Evolutionary conservation across 257 asterid species (phyloP), one percentile per base, ranked within the genome.

Genomic region (Plantago elongata): DNA sequence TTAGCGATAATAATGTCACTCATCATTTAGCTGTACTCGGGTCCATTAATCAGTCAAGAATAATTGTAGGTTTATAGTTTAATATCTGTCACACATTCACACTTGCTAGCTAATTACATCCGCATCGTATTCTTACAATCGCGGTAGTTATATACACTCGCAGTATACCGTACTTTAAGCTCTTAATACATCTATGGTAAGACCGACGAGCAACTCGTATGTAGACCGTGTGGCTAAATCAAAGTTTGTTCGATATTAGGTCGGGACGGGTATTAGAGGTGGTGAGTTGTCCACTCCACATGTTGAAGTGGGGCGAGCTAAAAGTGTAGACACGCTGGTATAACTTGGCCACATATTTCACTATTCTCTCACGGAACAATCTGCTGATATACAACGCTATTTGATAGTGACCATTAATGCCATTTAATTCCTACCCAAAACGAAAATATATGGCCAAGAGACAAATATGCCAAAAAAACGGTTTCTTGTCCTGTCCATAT

Each of bases 211-310:
- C n/a, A n/a, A n/a, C n/a, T n/a, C 27, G 27, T 22, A 1, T 22
- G 27, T 22, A 22, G 27, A 22, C 27, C 27, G 27, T 22, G 27
- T 22, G 27, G 27, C 27, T 22, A 22, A 22, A 22, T 22, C 1
- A 22, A 22, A 22, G 27, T 22, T 22, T 22, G 27, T 22, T 22
- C 27, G 27, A 22, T 22, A 22, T 22, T 22, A 22, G 27, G 27
- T 2, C 40, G 40, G 40, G 7, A 34, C 40, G 40, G 40, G 40
- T 34, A 4, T 34, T 4, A 4, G 37, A 49, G 30, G 10, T 54
- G 72, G 61, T 65, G 72, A 65, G 69, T 38, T 72, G 76, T 65
- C 66, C 40, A 3, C 7, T 34, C 40, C 67, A 60, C 68, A 65
- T 61, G 70, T 64, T 14, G 46, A 57, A 16, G 54, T 43, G 44